Percentiles rank a stretch among this genome's conserved stretches.
Conservation (phyloP, 2,329 filamentous ascomycete genomes). For the Emergomyces orientalis region DNA sequence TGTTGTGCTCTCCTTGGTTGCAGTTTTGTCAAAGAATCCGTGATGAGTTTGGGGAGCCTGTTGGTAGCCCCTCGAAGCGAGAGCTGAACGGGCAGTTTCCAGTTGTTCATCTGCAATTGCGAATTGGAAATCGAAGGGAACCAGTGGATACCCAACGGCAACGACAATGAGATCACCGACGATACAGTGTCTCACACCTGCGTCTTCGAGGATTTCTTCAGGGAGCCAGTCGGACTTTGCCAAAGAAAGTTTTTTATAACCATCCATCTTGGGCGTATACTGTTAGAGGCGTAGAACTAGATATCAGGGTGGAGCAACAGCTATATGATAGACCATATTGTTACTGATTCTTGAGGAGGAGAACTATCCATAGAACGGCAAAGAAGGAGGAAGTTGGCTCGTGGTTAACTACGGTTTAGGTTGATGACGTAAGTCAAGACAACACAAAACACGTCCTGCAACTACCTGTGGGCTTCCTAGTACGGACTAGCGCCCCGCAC, state of each 20-base stretch:
- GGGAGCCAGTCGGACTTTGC: background rate
- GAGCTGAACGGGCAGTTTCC: slow-evolving; percentile 5
- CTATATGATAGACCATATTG: background rate
- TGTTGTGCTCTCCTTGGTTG: slow-evolving; percentile 4
- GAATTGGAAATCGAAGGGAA: slow-evolving; percentile 6
- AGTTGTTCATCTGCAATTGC: slow-evolving; percentile 11
- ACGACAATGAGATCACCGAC: slow-evolving; percentile 10
- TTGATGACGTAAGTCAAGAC: too few relatives aligned
- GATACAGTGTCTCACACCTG: slow-evolving; percentile 9
- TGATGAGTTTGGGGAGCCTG: slow-evolving; percentile 1
- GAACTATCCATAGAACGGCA: too few relatives aligned
- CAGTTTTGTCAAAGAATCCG: background rate
- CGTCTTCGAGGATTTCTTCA: slow-evolving; percentile 4
- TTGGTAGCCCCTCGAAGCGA: background rate
- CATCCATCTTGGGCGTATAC: background rate
- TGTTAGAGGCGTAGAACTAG: background rate
- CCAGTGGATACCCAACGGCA: slow-evolving; percentile 3
- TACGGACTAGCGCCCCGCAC: too few relatives aligned
- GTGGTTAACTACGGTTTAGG: too few relatives aligned
- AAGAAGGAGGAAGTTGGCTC: too few relatives aligned
- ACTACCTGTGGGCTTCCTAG: too few relatives aligned
- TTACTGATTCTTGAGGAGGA: too few relatives aligned
- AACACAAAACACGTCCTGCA: too few relatives aligned
- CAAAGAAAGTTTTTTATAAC: background rate
- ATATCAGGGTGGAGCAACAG: background rate